Base-by-base conservation (phyloP, 1,139 yeast genomes). In the Pneumocystis sp. region DNA sequence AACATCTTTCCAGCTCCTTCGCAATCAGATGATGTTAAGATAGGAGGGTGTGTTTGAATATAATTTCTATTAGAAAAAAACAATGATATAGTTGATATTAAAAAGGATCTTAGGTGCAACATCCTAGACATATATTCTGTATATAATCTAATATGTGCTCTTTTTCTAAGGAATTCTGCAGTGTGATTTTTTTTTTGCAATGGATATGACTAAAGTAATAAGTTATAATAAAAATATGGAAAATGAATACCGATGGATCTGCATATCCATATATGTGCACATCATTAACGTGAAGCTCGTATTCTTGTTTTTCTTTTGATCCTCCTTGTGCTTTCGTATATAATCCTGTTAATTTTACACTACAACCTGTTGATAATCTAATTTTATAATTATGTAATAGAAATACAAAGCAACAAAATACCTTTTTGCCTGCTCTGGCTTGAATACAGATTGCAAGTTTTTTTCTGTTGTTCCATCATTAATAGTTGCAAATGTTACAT, bases 1-100 rank as follows among this genome's bases (percentile, higher is more conserved):
- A 93, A 93, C 68, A 87, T 83, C 73, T 93, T 97, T 1, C 98
- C 97, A 0, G 96, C 97, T 21, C 98, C 98, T 77, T 95, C 99
- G 74, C 98, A 93, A 73, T 95, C 98, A 1, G 96, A 85, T 10
- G 89, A 80, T 0, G 98, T 93, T 35, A 91, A 77, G 25, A 91
- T 72, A 2, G 99, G 98, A 1, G 97, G 95, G 34, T 84, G 79
- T 0, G 89, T 91, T 75, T 89, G 93, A 17, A 80, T 76, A 70
- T 87, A 89, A 25, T 81, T 81, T 40, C 80, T 72, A 0, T 71
- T 64, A 39, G 78, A 76, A 74, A 89, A 89, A 71, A 83, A 89
- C 7, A 77, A 77, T 64, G 80, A 75, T 15, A 90, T 72, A 61
- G 78, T 75, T 0, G 78, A 71, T 69, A 88, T 91, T 7, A 88